These are phyloP conservation scores for Polytolypa hystricis DNA, from an alignment of 2,329 filamentous ascomycete genomes.

Conservation along the genomic window DNA sequence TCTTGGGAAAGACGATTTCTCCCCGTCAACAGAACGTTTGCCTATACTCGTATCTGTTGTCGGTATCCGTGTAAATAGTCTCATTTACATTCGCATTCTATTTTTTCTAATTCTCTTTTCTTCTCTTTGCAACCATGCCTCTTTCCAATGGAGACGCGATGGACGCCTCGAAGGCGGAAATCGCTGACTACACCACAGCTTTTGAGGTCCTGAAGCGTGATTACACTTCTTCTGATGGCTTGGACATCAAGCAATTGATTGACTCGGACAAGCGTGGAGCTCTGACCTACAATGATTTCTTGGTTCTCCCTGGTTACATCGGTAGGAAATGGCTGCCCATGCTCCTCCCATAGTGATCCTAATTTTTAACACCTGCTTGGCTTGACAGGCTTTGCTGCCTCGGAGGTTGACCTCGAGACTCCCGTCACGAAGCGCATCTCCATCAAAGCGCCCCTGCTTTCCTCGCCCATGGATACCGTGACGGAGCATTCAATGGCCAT, in stretches of 20 bases:
- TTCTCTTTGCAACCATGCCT: slow-evolving; percentile 51
- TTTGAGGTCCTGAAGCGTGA: slow-evolving; percentile 66
- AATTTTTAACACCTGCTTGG: too few relatives aligned
- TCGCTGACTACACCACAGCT: slow-evolving; percentile 64
- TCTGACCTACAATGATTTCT: slow-evolving; percentile 97
- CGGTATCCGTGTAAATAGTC: slow-evolving; percentile 25
- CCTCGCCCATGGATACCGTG: slow-evolving; percentile 98
- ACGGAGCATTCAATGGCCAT: slow-evolving; percentile 99
- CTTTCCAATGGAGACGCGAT: slow-evolving; percentile 54
- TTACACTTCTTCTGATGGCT: slow-evolving; percentile 72
- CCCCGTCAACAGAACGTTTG: slow-evolving; percentile 47
- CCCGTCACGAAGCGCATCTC: slow-evolving; percentile 91
- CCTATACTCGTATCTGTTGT: slow-evolving; percentile 31
- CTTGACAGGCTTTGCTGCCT: slow-evolving; percentile 67
- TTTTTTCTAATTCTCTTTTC: slow-evolving; percentile 19
- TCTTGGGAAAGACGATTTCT: slow-evolving; percentile 48
- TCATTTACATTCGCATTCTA: slow-evolving; percentile 15
- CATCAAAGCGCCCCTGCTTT: slow-evolving; percentile 92
- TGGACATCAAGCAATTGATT: slow-evolving; percentile 75
- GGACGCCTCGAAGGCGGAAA: slow-evolving; percentile 40
- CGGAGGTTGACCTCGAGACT: slow-evolving; percentile 76
- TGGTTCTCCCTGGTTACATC: slow-evolving; percentile 93
- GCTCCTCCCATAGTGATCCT: slow-evolving; percentile 8
- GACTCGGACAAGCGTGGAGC: slow-evolving; percentile 87
- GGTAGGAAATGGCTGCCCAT: slow-evolving; percentile 43